Base-by-base conservation (phyloP, 163 green algal species). In the Scenedesmus sp. region DNA sequence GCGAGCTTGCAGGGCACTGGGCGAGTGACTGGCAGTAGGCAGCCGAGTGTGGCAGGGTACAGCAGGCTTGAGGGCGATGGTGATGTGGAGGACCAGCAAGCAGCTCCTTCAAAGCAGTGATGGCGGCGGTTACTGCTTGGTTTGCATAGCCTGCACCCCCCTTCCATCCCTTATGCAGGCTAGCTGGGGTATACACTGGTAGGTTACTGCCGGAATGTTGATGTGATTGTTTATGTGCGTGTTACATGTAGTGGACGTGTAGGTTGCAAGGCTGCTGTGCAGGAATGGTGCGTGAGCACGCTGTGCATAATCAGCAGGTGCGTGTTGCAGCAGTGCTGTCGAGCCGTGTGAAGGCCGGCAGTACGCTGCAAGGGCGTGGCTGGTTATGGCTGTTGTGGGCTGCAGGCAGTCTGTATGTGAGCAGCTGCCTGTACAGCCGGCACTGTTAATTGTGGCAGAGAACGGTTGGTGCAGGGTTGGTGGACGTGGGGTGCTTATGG, bases 321-420 rank as follows among this genome's bases (percentile, higher is more conserved):
- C 34, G 34, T 46, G 34, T 46, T 46, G 70, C 70, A 79, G 23
- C 70, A 34, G 3, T 23, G 3, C 70, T 79, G 70, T 52, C 70
- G 12, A 79, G 23, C 70, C 70, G 23, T 79, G 70, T 79, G 70
- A 79, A 79, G 70, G 70, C 70, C 46, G 70, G 70, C 70, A 79
- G 70, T 4, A 6, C 23, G 4, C 70, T 79, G 70, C 70, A 79
- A 8, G 23, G 70, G 34, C 34, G 34, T 46, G 34, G 34, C 34
- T 46, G 34, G 23, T 52, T n/a, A 26, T 12, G 23, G 70, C 1
- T 52, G 6, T 23, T 52, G 23, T 52, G 54, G 70, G 70, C 70
- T 79, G 66, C 70, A 79, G 70, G 70, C 70, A 79, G 23, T 79
- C 70, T 52, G 70, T 79, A 52, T 79, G 70, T 79, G 70, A 79